Evolutionary conservation across 805 yeast genomes (phyloP).

Genomic region (Ogataea neopini): DNA sequence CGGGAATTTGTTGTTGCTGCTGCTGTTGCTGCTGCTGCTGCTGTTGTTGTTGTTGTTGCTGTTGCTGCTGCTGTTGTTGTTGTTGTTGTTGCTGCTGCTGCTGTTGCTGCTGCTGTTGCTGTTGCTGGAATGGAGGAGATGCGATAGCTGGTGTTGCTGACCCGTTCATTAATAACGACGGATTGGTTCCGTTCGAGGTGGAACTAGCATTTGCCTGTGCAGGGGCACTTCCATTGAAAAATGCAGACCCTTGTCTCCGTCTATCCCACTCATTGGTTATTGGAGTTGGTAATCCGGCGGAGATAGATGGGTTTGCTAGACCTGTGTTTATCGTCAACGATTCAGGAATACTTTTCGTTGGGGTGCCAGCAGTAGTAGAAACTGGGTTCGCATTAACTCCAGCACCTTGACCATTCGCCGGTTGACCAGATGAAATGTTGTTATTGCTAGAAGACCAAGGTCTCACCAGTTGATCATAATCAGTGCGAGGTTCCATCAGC

Average conservation of each 20-base stretch:
- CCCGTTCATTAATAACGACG: conserved; percentile 19
- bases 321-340: conserved; percentile 24
- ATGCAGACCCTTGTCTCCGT: conserved; percentile 55
- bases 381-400: conserved; percentile 3
- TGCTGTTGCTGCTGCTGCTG: conserved; percentile 24
- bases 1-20: conserved; percentile 44
- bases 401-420: conserved; percentile 8
- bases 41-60: conserved; percentile 20
- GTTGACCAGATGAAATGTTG: conserved; percentile 5
- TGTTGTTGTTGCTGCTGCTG: conserved; percentile 19
- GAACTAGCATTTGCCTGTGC: conserved; percentile 10
- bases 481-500: conserved; percentile 46
- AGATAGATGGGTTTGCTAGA: conserved; percentile 22
- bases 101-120: conserved; percentile 24
- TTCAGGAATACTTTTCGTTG: conserved; percentile 25
- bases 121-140: conserved; percentile 29
- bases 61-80: conserved; percentile 18
- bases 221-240: conserved; percentile 39
- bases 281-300: conserved; percentile 31
- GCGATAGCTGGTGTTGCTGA: conserved; percentile 22
- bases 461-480: conserved; percentile 49
- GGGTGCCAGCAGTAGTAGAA: conserved; percentile 14
- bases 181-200: conserved; percentile 17
- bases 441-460: conserved; percentile 28
- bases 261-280: conserved; percentile 44